These are phyloP conservation scores for Plasmodium sp. DNA, from an alignment of 169 alveolate genomes.

Conservation along the genomic window DNA sequence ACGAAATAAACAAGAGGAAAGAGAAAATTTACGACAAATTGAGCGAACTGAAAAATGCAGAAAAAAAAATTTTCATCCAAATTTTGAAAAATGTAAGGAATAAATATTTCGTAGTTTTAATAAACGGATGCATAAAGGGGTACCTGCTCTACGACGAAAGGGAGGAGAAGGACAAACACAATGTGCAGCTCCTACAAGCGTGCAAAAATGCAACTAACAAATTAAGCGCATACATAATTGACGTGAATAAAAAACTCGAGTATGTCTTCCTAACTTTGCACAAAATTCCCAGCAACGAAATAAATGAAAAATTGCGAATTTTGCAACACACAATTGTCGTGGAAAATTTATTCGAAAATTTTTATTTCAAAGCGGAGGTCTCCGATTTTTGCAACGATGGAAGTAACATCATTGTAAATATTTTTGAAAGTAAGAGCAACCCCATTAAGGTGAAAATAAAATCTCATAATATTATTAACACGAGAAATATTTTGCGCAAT, in stretches of 20 bases:
- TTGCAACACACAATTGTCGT: conserved; percentile 43
- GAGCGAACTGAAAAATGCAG: conserved; percentile 44
- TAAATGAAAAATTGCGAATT: conserved; percentile 13
- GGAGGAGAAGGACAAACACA: background rate
- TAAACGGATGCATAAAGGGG: conserved; percentile 70
- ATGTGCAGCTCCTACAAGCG: background rate
- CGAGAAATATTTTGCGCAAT: conserved; percentile 59
- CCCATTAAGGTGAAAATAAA: conserved; percentile 52
- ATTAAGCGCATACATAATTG: conserved; percentile 72
- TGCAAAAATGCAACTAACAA: background rate
- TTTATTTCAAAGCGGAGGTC: conserved; percentile 66
- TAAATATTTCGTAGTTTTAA: conserved; percentile 63
- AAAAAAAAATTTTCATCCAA: conserved; percentile 58
- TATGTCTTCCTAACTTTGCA: conserved; percentile 58
- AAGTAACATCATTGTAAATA: conserved; percentile 63
- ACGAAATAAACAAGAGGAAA: conserved; percentile 61
- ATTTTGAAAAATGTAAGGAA: conserved; percentile 69
- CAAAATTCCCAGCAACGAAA: conserved; percentile 3
- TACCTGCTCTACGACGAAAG: conserved; percentile 50
- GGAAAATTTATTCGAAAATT: conserved; percentile 72
- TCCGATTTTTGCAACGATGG: conserved; percentile 69
- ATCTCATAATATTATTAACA: conserved; percentile 71
- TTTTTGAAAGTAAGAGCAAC: conserved; percentile 48
- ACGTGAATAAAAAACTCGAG: conserved; percentile 67
- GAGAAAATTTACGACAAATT: conserved; percentile 70